Conservation (phyloP, 768 basidiomycete species). For the Clathrus columnatus region DNA sequence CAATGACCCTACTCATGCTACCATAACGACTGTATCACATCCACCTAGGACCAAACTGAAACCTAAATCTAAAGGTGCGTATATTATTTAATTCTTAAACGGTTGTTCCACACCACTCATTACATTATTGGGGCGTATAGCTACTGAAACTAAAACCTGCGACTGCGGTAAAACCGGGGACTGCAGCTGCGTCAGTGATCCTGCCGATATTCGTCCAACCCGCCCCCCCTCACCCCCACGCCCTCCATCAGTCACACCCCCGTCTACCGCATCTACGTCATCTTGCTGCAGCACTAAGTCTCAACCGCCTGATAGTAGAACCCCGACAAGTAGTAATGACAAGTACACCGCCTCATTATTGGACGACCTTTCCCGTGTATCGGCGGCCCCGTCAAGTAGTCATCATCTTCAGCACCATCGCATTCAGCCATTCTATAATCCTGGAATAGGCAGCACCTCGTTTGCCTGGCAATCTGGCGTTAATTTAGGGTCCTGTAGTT, state of each 20-base stretch:
- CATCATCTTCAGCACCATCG: neutral
- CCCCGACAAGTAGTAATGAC: neutral
- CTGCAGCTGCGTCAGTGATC: slow-evolving; percentile 2
- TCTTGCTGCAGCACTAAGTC: slow-evolving; percentile 8
- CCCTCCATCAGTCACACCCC: neutral
- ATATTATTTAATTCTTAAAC: neutral
- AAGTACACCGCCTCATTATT: neutral
- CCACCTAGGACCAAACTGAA: slow-evolving; percentile 24
- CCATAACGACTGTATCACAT: slow-evolving; percentile 21
- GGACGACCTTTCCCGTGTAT: neutral
- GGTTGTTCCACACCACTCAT: neutral
- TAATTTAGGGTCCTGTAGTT: slow-evolving; percentile 35
- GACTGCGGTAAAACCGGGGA: neutral
- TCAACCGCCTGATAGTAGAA: neutral
- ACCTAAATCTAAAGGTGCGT: neutral
- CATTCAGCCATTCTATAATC: neutral
- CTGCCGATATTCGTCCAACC: neutral
- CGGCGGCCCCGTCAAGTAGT: neutral
- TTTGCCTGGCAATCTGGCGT: slow-evolving; percentile 1
- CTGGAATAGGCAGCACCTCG: neutral
- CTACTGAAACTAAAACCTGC: neutral
- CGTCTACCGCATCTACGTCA: neutral
- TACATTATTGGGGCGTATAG: neutral
- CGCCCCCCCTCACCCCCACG: neutral
- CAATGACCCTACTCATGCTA: slow-evolving; percentile 18